Percentiles rank a stretch among this genome's conserved stretches.
Conservation (phyloP, 1,139 yeast genomes). For the Hanseniaspora sp. region DNA sequence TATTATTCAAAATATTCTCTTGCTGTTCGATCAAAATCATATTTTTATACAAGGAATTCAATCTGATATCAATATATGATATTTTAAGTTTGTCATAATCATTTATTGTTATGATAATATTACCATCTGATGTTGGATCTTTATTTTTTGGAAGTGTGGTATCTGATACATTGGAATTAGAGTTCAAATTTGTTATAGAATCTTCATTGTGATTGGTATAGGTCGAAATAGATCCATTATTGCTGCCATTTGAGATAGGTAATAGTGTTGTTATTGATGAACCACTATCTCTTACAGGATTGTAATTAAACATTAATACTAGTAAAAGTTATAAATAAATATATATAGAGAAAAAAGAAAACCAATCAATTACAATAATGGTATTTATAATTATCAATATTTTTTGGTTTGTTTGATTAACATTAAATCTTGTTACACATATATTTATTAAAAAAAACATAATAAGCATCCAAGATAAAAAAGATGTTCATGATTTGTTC, state of each 20-base stretch:
- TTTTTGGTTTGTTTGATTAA: too few species aligned
- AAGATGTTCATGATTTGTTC: too few species aligned
- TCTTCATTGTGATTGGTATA: neutral
- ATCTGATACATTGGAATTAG: neutral
- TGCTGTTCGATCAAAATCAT: slow-evolving; percentile 45
- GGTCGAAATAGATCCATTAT: neutral
- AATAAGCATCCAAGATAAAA: too few species aligned
- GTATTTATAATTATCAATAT: too few species aligned
- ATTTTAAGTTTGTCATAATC: slow-evolving; percentile 18
- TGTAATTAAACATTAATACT: slow-evolving; percentile 2
- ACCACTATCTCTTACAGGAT: slow-evolving; percentile 13
- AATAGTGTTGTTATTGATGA: slow-evolving; percentile 8
- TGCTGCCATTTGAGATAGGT: neutral
- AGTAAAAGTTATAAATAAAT: too few species aligned
- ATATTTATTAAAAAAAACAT: too few species aligned
- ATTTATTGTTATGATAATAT: slow-evolving; percentile 8
- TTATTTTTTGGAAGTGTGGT: neutral
- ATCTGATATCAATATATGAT: slow-evolving; percentile 29
- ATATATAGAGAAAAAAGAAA: too few species aligned
- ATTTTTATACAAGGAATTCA: slow-evolving; percentile 46
- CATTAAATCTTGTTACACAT: too few species aligned
- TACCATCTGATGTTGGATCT: slow-evolving; percentile 15
- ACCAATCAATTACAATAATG: too few species aligned
- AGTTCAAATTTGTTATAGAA: neutral
- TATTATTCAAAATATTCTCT: slow-evolving; percentile 38